Conservation (phyloP, 2,329 filamentous ascomycete genomes). For the Cadophora luteo-olivacea region DNA sequence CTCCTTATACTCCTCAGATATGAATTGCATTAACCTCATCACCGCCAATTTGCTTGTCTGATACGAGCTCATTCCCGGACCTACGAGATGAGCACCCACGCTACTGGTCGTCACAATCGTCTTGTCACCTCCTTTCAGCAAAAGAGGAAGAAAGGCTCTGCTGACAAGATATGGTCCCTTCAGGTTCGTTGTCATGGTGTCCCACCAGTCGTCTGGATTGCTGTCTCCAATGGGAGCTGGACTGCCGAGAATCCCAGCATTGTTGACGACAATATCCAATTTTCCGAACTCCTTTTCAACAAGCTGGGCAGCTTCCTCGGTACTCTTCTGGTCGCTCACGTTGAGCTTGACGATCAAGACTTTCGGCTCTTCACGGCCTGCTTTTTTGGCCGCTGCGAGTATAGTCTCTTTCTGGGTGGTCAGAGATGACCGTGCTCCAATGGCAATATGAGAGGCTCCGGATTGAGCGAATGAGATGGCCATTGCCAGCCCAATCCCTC, state of each 20-base stretch:
- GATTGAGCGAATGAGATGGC: conserved; percentile 63
- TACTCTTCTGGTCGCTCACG: conserved; percentile 45
- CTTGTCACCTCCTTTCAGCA: conserved; percentile 44
- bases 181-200: conserved; percentile 55
- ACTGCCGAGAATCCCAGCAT: conserved; percentile 49
- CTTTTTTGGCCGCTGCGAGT: conserved; percentile 44
- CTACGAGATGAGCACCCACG: conserved; percentile 49
- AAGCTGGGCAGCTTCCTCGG: conserved; percentile 41
- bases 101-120: conserved; percentile 56
- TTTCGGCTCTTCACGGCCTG: conserved; percentile 46
- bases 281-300: conserved; percentile 44
- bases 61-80: conserved; percentile 51
- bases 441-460: conserved; percentile 57
- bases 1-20: conserved; percentile 52
- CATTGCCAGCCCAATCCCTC: conserved; percentile 59
- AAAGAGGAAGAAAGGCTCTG: conserved; percentile 50
- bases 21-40: conserved; percentile 54
- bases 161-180: conserved; percentile 54
- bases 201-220: conserved; percentile 48
- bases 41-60: conserved; percentile 56
- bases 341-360: conserved; percentile 52
- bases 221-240: conserved; percentile 26
- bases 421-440: conserved; percentile 57
- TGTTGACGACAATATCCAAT: conserved; percentile 53
- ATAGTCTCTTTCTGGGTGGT: conserved; percentile 46